Evolutionary conservation across 2,329 filamentous ascomycete species (phyloP), one percentile per base, ranked within the genome.

Genomic region (Cercospora zeae-maydis): DNA sequence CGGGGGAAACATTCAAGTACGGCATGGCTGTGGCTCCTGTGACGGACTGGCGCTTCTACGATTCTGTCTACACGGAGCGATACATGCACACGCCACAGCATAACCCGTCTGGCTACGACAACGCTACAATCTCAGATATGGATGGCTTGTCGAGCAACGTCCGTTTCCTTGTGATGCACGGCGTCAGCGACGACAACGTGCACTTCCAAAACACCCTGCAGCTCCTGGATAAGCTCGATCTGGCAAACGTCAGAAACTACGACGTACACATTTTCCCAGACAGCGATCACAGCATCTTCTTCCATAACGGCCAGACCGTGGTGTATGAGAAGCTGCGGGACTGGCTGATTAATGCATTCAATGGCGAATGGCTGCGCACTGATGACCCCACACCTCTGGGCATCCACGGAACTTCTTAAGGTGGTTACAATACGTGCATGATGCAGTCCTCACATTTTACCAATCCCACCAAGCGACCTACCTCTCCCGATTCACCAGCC

Each of bases 11-110:
- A 0, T 99, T 97, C 80, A 88, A 88, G 67, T 99, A 99, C 75
- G 96, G 95, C 70, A 96, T 99, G 90, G 92, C 96, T 6, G 96
- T 99, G 57, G 95, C 95, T 1, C 95, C 95, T 16, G 95, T 99
- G n/a, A 98, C 93, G 0, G 93, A 99, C 77, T 99, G 95, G 95
- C 85, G 90, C 62, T 96, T 90, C 78, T 99, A 99, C 78, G 85
- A 97, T 78, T 91, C 87, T 63, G 88, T 97, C 71, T 97, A 97
- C 80, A 96, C 93, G 0, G 93, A 97, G 78, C 87, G 95, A 36
- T 99, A 98, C 78, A 99, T 99, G 96, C 89, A 93, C 73, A 96
- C 88, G 0, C 95, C 95, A 1, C 88, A 96, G 74, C 82, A 90
- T 73, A 99, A 99, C 74, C 77, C 79, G 0, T 78, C 74, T 0